A percentile compares a stretch with the other conserved stretches of the same genome.
Evolutionary conservation across 2,329 filamentous ascomycete species (phyloP).

Genomic region (Penicillium concentricum): DNA sequence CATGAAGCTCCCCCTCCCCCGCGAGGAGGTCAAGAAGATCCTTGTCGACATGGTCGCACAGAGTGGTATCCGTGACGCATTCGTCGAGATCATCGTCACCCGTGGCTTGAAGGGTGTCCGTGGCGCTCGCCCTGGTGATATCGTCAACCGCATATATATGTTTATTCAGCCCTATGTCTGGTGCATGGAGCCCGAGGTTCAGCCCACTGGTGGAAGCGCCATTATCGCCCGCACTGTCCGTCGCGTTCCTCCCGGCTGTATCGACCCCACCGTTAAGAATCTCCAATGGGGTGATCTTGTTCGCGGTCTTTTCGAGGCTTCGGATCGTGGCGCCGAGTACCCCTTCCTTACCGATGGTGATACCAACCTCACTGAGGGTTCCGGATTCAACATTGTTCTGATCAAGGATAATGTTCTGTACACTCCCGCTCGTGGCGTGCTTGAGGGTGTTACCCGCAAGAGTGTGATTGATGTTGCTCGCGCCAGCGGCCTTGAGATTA

Average conservation of each 20-base stretch:
- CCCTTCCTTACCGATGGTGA: slow-evolving; percentile 55
- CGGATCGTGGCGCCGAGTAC: slow-evolving; percentile 48
- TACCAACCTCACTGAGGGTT: slow-evolving; percentile 51
- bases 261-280: slow-evolving; percentile 56
- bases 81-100: slow-evolving; percentile 53
- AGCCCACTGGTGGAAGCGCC: slow-evolving; percentile 43
- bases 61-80: slow-evolving; percentile 51
- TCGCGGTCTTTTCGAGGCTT: slow-evolving; percentile 48
- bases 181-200: slow-evolving; percentile 50
- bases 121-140: slow-evolving; percentile 33
- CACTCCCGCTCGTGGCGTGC: slow-evolving; percentile 50
- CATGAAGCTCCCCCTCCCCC: slow-evolving; percentile 44
- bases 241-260: slow-evolving; percentile 45
- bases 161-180: slow-evolving; percentile 52
- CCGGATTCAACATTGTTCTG: slow-evolving; percentile 51
- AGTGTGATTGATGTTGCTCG: slow-evolving; percentile 49
- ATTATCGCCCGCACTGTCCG: slow-evolving; percentile 50
- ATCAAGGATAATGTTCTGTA: slow-evolving; percentile 48
- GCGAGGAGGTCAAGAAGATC: slow-evolving; percentile 40
- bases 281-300: slow-evolving; percentile 53
- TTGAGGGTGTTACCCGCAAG: slow-evolving; percentile 51
- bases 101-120: slow-evolving; percentile 48
- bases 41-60: slow-evolving; percentile 48
- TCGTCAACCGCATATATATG: slow-evolving; percentile 48
- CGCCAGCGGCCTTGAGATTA: slow-evolving; percentile 34